phyloP scores from a whole-genome alignment of 2,329 filamentous ascomycete genomes.

The Tolypocladium ovalisporum region DNA sequence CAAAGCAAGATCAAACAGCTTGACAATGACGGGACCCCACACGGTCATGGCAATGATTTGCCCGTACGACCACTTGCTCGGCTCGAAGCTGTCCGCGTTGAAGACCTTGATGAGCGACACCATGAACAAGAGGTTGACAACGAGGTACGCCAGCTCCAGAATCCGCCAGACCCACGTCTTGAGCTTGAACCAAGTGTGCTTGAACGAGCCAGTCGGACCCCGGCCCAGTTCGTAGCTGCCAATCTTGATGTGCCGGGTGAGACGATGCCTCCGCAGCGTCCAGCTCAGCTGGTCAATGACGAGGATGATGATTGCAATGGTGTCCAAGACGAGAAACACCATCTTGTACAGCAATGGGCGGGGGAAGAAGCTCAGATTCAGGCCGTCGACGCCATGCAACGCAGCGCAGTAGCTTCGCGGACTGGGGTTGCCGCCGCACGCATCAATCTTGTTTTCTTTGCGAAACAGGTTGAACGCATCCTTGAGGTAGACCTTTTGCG shows the following conservation, averaged over 20 bases:
- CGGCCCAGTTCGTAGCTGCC: constrained; percentile 20
- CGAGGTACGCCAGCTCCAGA: constrained; percentile 22
- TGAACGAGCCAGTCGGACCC: constrained; percentile 17
- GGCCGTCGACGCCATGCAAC: constrained; percentile 20
- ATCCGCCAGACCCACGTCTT: constrained; percentile 22
- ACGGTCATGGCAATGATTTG: constrained; percentile 28
- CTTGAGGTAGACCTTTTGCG: constrained; percentile 22
- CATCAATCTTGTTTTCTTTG: constrained; percentile 17
- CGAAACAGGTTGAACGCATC: constrained; percentile 23
- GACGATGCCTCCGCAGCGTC: constrained; percentile 23
- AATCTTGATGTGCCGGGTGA: constrained; percentile 18
- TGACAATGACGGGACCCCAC: constrained; percentile 28
- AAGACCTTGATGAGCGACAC: constrained; percentile 24
- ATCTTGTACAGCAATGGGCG: constrained; percentile 26
- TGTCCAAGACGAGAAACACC: constrained; percentile 24
- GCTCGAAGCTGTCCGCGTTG: constrained; percentile 21
- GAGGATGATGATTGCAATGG: constrained; percentile 22
- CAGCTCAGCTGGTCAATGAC: constrained; percentile 23
- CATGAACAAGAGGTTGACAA: constrained; percentile 28
- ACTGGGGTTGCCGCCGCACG: constrained; percentile 25
- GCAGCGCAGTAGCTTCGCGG: constrained; percentile 26
- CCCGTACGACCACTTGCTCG: constrained; percentile 24
- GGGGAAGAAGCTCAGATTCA: constrained; percentile 24
- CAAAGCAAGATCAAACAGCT: constrained; percentile 25
- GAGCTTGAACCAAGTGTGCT: constrained; percentile 15